Base-by-base conservation (phyloP, 345 rosid genomes). In the Euphorbia peplus region DNA sequence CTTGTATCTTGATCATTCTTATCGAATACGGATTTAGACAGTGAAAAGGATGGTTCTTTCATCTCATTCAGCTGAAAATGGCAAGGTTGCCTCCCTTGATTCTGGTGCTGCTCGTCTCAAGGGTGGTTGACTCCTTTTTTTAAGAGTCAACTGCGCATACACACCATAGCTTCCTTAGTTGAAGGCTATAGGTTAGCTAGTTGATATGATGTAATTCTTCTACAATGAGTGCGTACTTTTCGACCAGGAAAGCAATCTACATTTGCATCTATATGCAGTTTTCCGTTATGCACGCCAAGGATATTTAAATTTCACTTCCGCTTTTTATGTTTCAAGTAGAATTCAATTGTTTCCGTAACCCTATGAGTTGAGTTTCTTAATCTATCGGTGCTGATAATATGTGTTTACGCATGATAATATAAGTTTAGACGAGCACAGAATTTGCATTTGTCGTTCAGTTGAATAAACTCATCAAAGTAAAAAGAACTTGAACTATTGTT, bases 41-140 rank as follows among this genome's bases (percentile, higher is more conserved):
- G 18, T 4, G 73, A 60, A 61, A 72, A 75, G n/a, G 2, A 71
- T 71, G 81, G 63, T n/a, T 21, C 73, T 77, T 35, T 83, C 86
- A 24, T 48, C 74, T 58, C 69, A 70, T 15, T 61, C 63, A 3
- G 47, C 66, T 7, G 56, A 46, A 67, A 73, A 82, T 22, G 80
- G 79, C 25, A 41, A 16, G 44, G 62, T 52, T 28, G 13, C 30
- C 56, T 47, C 60, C 63, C 66, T 75, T 25, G 96, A 89, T 77
- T 84, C 97, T 8, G 90, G 95, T 66, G 86, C 79, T 69, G 65
- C 83, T 61, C 91, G 98, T 47, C 92, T 89, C 70, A 81, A 70
- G 56, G 21, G 0, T 16, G n/a, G 53, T 8, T 60, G 44, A n/a
- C 24, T 8, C 35, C 32, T 63, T 28, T 6, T 22, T 61, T 11